These are phyloP conservation scores for Hymenotorrendiella dingleyae DNA, from an alignment of 2,329 filamentous ascomycete genomes.

Conservation along the genomic window DNA sequence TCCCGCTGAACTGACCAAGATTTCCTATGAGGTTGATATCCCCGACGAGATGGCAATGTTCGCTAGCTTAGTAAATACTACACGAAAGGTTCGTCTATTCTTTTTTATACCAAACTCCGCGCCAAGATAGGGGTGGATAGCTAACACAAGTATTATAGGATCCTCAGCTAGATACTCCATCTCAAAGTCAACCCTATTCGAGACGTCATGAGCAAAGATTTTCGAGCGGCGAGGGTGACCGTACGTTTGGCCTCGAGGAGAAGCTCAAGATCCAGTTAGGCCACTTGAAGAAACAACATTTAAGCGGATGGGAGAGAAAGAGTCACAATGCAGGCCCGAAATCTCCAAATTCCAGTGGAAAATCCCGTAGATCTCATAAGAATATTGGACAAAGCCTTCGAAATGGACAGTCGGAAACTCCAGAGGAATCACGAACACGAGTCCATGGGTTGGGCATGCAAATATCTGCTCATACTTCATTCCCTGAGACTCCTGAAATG, in stretches of 20 bases:
- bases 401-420: conserved; percentile 7
- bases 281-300: too few relatives aligned
- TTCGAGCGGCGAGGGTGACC: not conserved
- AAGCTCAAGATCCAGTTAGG: too few relatives aligned
- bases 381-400: conserved; percentile 1
- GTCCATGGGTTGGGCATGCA: conserved; percentile 21
- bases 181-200: too few relatives aligned
- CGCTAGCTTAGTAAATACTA: conserved; percentile 2
- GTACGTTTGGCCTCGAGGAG: too few relatives aligned
- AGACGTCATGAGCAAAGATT: not conserved
- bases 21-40: conserved; percentile 67
- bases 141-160: not conserved
- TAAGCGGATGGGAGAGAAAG: conserved; percentile 7
- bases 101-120: too few relatives aligned
- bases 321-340: conserved; percentile 9
- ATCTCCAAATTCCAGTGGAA: conserved; percentile 16
- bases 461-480: conserved; percentile 20
- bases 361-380: conserved; percentile 10
- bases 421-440: conserved; percentile 10
- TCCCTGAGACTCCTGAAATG: conserved; percentile 53
- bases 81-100: conserved; percentile 7
- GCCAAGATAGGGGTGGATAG: too few relatives aligned
- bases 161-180: not conserved
- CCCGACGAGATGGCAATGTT: conserved; percentile 26
- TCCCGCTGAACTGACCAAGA: conserved; percentile 68